phyloP scores from a whole-genome alignment of 257 asterid species.

The Rehmannia glutinosa region DNA sequence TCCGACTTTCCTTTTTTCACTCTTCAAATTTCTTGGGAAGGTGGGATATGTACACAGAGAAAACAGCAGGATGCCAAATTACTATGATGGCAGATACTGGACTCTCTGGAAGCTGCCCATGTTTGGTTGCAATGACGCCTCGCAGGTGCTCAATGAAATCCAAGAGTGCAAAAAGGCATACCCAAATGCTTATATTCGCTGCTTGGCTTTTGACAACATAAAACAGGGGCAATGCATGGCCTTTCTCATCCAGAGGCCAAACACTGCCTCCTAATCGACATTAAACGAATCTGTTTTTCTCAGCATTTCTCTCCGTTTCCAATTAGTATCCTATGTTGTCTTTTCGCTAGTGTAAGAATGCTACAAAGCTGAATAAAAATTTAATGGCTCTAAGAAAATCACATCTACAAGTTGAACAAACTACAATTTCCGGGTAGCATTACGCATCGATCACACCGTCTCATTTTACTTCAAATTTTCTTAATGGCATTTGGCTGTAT shows the following conservation, averaged over 20 bases:
- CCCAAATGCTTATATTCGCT: conserved; percentile 49
- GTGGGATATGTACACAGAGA: conserved; percentile 39
- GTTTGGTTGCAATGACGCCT: conserved; percentile 48
- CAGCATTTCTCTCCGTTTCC: background rate
- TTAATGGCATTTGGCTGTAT: too few species aligned
- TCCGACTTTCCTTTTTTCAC: background rate
- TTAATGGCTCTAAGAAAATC: background rate
- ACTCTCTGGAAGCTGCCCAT: conserved; percentile 58
- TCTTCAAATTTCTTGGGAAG: conserved; percentile 10
- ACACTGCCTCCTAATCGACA: background rate
- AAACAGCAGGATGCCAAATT: conserved; percentile 47
- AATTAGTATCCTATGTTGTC: background rate
- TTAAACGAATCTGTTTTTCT: background rate
- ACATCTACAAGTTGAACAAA: background rate
- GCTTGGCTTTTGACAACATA: conserved; percentile 45
- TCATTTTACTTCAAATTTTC: too few species aligned
- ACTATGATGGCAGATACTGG: conserved; percentile 60
- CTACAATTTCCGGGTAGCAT: background rate
- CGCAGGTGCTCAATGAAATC: conserved; percentile 39
- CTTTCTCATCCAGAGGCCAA: conserved; percentile 46
- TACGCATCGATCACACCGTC: too few species aligned
- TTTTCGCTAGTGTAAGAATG: background rate
- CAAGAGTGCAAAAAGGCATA: conserved; percentile 46
- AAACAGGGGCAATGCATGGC: conserved; percentile 51
- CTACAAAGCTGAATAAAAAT: background rate